phyloP scores from a whole-genome alignment of 2,329 filamentous ascomycete genomes.

The Anthostomella pinea region DNA sequence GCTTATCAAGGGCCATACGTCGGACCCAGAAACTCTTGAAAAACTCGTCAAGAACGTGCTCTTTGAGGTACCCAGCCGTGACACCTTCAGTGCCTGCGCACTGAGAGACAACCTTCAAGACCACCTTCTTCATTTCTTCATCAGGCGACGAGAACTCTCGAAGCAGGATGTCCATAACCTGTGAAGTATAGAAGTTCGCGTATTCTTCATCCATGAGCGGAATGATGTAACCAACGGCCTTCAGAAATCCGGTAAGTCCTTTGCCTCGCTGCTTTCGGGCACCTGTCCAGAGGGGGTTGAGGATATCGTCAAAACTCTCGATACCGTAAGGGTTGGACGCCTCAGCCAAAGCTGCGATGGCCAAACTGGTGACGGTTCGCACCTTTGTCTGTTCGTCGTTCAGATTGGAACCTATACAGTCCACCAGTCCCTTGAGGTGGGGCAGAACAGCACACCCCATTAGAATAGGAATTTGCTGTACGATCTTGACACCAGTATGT shows the following conservation, averaged over 20 bases:
- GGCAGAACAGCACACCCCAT: conserved; percentile 98
- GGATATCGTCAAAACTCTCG: conserved; percentile 95
- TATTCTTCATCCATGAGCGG: conserved; percentile 99
- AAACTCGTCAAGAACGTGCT: conserved; percentile 91
- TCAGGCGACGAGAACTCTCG: conserved; percentile 96
- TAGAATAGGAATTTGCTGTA: conserved; percentile 96
- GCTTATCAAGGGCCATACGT: conserved; percentile 93
- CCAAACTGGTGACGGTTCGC: conserved; percentile 89
- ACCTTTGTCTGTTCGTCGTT: conserved; percentile 99
- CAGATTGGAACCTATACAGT: conserved; percentile 92
- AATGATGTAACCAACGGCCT: conserved; percentile 97
- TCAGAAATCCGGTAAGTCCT: conserved; percentile 90
- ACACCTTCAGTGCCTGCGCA: conserved; percentile 94
- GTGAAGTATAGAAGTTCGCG: conserved; percentile 96
- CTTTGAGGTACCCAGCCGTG: conserved; percentile 90
- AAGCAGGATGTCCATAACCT: conserved; percentile 98
- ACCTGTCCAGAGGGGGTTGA: conserved; percentile 96
- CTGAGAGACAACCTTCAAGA: conserved; percentile 94
- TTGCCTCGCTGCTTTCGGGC: conserved; percentile 96
- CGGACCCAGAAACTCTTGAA: conserved; percentile 99
- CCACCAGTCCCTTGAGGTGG: conserved; percentile 91
- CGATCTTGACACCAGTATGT: conserved; percentile 98
- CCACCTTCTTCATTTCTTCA: conserved; percentile 99
- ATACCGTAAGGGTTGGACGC: conserved; percentile 98
- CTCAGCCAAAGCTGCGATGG: conserved; percentile 91